A percentile compares a stretch with the other conserved stretches of the same genome.
These are phyloP conservation scores for Aspergillus haitiensis DNA, from an alignment of 495 filamentous ascomycete species.

Conservation along the genomic window DNA sequence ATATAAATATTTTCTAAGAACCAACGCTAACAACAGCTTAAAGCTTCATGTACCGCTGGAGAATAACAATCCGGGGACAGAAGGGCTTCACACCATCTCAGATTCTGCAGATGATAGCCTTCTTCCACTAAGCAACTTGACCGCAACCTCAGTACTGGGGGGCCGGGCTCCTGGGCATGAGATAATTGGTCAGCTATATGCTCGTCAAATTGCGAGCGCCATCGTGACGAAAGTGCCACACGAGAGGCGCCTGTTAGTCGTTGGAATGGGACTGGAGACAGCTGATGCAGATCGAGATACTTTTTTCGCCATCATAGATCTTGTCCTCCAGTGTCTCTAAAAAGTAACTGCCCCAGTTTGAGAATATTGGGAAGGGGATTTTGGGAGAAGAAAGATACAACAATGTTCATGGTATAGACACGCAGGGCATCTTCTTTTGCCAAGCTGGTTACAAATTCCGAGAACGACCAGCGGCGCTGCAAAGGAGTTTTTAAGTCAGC, in stretches of 20 bases:
- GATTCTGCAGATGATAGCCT: conserved; percentile 57
- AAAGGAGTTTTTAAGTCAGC: conserved; percentile 12
- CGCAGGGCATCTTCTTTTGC: conserved; percentile 10
- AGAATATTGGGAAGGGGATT: not conserved
- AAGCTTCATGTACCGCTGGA: conserved; percentile 88
- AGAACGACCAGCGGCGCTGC: conserved; percentile 20
- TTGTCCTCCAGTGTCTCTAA: conserved; percentile 69
- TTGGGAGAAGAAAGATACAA: not conserved
- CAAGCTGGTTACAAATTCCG: conserved; percentile 18
- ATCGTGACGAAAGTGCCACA: conserved; percentile 69
- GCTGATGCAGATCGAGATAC: conserved; percentile 63
- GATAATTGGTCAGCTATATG: conserved; percentile 80
- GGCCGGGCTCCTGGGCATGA: conserved; percentile 77
- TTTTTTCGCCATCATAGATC: conserved; percentile 81
- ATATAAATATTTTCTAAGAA: not conserved
- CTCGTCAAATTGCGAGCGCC: conserved; percentile 81
- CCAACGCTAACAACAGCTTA: conserved; percentile 22
- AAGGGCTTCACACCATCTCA: conserved; percentile 45
- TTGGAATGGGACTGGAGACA: conserved; percentile 77
- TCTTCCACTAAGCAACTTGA: conserved; percentile 77
- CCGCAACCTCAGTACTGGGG: conserved; percentile 86
- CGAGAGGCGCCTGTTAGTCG: conserved; percentile 75
- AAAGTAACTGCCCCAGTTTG: not conserved
- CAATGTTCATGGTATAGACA: conserved; percentile 21
- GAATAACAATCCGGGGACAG: conserved; percentile 59